Evolutionary conservation across 495 filamentous ascomycete genomes (phyloP).

Genomic region (Terfezia claveryi): DNA sequence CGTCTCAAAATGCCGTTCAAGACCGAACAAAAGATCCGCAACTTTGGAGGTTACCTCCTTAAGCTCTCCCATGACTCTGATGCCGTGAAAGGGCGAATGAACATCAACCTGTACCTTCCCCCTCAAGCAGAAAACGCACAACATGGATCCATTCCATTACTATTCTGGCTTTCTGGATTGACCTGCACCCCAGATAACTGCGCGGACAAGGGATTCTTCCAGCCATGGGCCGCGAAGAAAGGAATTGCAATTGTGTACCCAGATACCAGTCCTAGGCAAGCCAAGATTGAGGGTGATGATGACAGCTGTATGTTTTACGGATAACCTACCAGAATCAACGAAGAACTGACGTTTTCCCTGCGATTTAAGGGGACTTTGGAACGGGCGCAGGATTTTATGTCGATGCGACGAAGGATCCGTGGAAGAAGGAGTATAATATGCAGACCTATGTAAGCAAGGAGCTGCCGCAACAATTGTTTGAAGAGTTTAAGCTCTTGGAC

Average conservation of each 20-base stretch:
- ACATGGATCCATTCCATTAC: conserved; percentile 45
- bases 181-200: conserved; percentile 94
- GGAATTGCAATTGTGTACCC: conserved; percentile 82
- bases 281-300: conserved; percentile 57
- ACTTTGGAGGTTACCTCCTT: conserved; percentile 84
- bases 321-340: no score
- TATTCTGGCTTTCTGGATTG: conserved; percentile 87
- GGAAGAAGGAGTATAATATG: conserved; percentile 63
- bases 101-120: conserved; percentile 50
- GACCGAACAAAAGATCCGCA: conserved; percentile 71
- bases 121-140: conserved; percentile 22
- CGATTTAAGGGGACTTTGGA: conserved; percentile 45
- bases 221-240: conserved; percentile 49
- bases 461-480: conserved; percentile 53
- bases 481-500: conserved; percentile 44
- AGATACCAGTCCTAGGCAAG: conserved; percentile 71
- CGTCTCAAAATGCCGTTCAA: conserved; percentile 45
- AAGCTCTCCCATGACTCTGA: conserved; percentile 71
- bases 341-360: no score
- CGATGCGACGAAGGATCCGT: conserved; percentile 61
- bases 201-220: conserved; percentile 91
- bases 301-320: conserved; percentile 31
- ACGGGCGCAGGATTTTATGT: conserved; percentile 85
- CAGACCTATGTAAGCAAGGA: conserved; percentile 72
- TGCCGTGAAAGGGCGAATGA: conserved; percentile 45